Percentiles rank a stretch among this genome's conserved stretches.
These are phyloP conservation scores for Dichomitus squalens DNA, from an alignment of 1,284 basidiomycete genomes.

Conservation along the genomic window DNA sequence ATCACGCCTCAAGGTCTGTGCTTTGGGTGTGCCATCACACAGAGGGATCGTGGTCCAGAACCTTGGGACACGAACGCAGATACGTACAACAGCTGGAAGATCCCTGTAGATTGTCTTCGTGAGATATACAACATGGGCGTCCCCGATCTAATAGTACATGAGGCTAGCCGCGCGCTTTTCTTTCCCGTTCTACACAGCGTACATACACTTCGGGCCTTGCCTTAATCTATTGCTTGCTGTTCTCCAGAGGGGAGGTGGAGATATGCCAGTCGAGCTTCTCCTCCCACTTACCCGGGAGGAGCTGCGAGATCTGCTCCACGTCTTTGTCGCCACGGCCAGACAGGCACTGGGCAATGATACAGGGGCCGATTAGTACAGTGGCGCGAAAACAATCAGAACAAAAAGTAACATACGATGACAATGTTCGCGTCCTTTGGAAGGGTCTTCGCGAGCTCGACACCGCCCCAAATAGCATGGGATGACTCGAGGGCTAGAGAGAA, in stretches of 20 bases:
- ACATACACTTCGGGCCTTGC: constrained; percentile 12
- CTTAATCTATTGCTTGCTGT: background rate
- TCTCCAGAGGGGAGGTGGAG: constrained; percentile 5
- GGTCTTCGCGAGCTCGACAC: constrained; percentile 83
- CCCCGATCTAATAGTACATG: background rate
- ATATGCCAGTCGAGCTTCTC: constrained; percentile 89
- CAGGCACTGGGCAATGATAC: constrained; percentile 58
- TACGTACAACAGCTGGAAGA: background rate
- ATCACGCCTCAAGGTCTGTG: too few species aligned
- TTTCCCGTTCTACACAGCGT: background rate
- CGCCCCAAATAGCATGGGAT: constrained; percentile 94
- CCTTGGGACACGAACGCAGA: background rate
- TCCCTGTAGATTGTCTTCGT: background rate
- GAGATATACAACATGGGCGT: background rate
- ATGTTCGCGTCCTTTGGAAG: constrained; percentile 86
- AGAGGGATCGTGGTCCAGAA: too few species aligned
- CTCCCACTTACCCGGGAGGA: constrained; percentile 86
- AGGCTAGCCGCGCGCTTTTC: background rate
- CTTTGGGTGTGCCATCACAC: too few species aligned
- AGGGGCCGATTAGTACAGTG: background rate
- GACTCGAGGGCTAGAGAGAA: constrained; percentile 80
- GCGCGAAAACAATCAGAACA: constrained; percentile 1
- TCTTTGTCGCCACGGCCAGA: constrained; percentile 95
- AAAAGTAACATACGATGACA: constrained; percentile 71
- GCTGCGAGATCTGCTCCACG: constrained; percentile 87